Evolutionary conservation across 768 basidiomycete species (phyloP), one percentile per base, ranked within the genome.

Genomic region (Cyathus striatus): DNA sequence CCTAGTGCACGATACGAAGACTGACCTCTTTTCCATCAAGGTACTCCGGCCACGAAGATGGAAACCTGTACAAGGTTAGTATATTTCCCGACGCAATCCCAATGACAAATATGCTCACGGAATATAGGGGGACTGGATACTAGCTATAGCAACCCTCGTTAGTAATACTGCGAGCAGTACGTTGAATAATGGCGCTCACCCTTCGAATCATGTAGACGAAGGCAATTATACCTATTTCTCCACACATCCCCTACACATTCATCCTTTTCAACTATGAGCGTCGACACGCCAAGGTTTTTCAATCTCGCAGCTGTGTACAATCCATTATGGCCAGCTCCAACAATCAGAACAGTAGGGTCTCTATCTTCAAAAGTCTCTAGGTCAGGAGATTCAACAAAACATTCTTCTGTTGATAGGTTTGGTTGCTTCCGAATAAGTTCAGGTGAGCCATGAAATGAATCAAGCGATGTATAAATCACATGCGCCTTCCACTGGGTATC

Each of bases 321-420:
- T 0, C 83, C 85, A 45, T 69, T 73, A 44, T 84, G 84, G 0
- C 81, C 81, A 0, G 64, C 80, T 5, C 81, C 78, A 18, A 82
- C 58, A 41, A 83, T 62, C 23, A 82, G 50, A 2, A 78, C 80
- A 1, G 66, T 65, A 0, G 83, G n/a, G n/a, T n/a, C n/a, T n/a
- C n/a, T n/a, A n/a, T n/a, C n/a, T n/a, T n/a, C n/a, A n/a, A n/a
- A n/a, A n/a, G n/a, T n/a, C n/a, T n/a, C n/a, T n/a, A n/a, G n/a
- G n/a, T n/a, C n/a, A n/a, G n/a, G n/a, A n/a, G n/a, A n/a, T n/a
- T n/a, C n/a, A n/a, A n/a, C n/a, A n/a, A n/a, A n/a, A n/a, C n/a
- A n/a, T n/a, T n/a, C n/a, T n/a, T n/a, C n/a, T n/a, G n/a, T n/a
- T n/a, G n/a, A n/a, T n/a, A n/a, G n/a, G n/a, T n/a, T n/a, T n/a